A percentile compares a stretch with the other conserved stretches of the same genome.
These are phyloP conservation scores for Ilex aquifolium DNA, from an alignment of 257 asterid species.

Conservation along the genomic window DNA sequence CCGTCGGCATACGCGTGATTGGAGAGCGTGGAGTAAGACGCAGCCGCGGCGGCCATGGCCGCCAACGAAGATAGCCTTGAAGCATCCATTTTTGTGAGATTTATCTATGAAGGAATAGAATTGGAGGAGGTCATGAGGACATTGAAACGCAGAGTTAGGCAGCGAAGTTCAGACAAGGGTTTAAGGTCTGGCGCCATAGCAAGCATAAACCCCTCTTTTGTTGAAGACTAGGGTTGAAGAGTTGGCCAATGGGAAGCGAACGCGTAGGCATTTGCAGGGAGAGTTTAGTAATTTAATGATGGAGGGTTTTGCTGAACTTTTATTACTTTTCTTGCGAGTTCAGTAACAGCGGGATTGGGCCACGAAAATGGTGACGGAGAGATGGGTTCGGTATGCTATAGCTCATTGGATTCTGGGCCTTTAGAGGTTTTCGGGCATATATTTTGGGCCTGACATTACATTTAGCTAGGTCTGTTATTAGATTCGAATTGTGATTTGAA, in stretches of 20 bases:
- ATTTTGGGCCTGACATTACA: too few species aligned
- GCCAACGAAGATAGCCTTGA: slow-evolving; percentile 44
- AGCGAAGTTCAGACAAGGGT: neutral
- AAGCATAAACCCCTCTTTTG: neutral
- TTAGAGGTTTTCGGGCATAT: too few species aligned
- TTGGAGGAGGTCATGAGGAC: neutral
- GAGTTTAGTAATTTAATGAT: neutral
- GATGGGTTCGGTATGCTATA: too few species aligned
- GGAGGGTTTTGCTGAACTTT: too few species aligned
- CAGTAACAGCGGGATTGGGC: too few species aligned
- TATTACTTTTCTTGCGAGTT: too few species aligned
- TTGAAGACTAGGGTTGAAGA: slow-evolving; percentile 1
- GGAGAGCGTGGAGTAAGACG: slow-evolving; percentile 31
- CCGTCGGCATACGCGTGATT: slow-evolving; percentile 40
- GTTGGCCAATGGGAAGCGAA: neutral
- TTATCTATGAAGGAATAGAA: neutral
- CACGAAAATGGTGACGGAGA: too few species aligned
- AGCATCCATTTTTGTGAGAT: slow-evolving; percentile 29
- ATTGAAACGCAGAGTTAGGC: neutral
- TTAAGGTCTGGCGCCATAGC: neutral
- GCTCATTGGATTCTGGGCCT: too few species aligned
- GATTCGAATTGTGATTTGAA: too few species aligned
- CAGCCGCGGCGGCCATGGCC: slow-evolving; percentile 37
- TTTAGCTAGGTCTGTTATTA: too few species aligned
- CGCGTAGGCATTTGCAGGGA: neutral